Evolutionary conservation across 2,329 filamentous ascomycete genomes (phyloP).

Genomic region (Colletotrichum australisinense): DNA sequence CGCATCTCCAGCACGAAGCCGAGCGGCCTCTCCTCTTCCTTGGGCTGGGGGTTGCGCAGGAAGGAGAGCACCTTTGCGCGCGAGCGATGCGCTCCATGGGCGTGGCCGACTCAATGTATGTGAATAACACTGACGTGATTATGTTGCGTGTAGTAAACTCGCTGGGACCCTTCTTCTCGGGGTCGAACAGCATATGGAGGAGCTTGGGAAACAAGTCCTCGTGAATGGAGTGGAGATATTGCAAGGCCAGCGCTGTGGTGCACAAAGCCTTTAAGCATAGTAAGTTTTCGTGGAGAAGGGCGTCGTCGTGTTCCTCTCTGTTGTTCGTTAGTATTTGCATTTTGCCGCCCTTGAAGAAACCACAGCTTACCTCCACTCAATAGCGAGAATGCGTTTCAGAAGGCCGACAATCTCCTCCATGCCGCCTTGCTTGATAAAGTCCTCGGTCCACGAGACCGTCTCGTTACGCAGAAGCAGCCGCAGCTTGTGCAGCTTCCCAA

Average conservation of each 20-base stretch:
- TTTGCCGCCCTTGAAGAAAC: background rate
- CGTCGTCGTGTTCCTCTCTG: slow-evolving; percentile 96
- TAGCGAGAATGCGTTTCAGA: slow-evolving; percentile 90
- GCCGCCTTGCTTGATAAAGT: slow-evolving; percentile 88
- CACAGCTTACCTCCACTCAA: slow-evolving; percentile 89
- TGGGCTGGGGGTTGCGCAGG: slow-evolving; percentile 81
- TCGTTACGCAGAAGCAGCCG: slow-evolving; percentile 91
- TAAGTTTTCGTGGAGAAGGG: slow-evolving; percentile 89
- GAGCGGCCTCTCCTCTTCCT: slow-evolving; percentile 80
- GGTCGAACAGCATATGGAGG: slow-evolving; percentile 90
- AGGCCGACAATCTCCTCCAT: slow-evolving; percentile 92
- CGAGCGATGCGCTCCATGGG: slow-evolving; percentile 73
- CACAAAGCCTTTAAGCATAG: slow-evolving; percentile 94
- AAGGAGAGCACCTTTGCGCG: slow-evolving; percentile 80
- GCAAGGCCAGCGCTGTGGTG: slow-evolving; percentile 87
- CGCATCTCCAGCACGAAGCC: slow-evolving; percentile 93
- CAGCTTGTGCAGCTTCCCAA: slow-evolving; percentile 95
- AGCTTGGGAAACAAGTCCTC: slow-evolving; percentile 86
- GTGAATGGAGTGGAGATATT: slow-evolving; percentile 84
- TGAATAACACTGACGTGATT: slow-evolving; percentile 89
- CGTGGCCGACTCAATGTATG: slow-evolving; percentile 80
- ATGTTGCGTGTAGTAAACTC: slow-evolving; percentile 95
- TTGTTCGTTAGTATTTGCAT: slow-evolving; percentile 40
- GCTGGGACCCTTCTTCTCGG: slow-evolving; percentile 97
- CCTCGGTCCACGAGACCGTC: slow-evolving; percentile 94